Base-by-base conservation (phyloP, 495 filamentous ascomycete genomes). In the Penicillium pancosmium region DNA sequence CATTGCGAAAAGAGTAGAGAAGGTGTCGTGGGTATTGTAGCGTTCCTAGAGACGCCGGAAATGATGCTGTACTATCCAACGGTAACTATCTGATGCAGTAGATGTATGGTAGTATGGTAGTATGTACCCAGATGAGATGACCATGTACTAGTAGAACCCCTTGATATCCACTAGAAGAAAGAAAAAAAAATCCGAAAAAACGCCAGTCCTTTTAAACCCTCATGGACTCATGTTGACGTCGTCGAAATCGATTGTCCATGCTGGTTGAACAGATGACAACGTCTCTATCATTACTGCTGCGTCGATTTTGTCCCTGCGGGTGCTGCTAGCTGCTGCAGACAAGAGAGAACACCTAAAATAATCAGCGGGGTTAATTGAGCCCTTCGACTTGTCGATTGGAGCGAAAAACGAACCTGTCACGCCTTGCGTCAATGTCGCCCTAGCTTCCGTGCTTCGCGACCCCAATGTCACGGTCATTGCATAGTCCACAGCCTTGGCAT, bases 401-500 rank as follows among this genome's bases (percentile, higher is more conserved):
- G 7, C 1, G 15, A 33, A 31, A 21, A 41, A 63, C 63, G 55
- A 44, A 80, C 93, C 92, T 68, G 91, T 94, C 41, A 96, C 91
- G 61, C 93, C 93, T 73, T 93, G 89, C 3, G 91, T 93, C 64
- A 96, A 67, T 3, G 93, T 96, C 15, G 88, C 85, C 58, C 84
- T 88, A 10, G 93, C 93, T 72, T 94, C 90, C 0, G 92, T 96
- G 73, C 91, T 95, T 47, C 92, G 78, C 62, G 79, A 88, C 15
- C 93, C 92, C 53, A 97, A 75, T 52, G 86, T 91, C 18, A 96
- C 91, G 1, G 91, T 96, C 63, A 87, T 86, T 7, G 91, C 88
- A 55, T 91, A 80, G 35, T 85, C 71, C 44, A 95, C 79, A 6
- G 67, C 71, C 31, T 80, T 77, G 36, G 75, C 72, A 1, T 74